phyloP scores from a whole-genome alignment of 2,329 filamentous ascomycete species.

The Magnaporthales sp. region DNA sequence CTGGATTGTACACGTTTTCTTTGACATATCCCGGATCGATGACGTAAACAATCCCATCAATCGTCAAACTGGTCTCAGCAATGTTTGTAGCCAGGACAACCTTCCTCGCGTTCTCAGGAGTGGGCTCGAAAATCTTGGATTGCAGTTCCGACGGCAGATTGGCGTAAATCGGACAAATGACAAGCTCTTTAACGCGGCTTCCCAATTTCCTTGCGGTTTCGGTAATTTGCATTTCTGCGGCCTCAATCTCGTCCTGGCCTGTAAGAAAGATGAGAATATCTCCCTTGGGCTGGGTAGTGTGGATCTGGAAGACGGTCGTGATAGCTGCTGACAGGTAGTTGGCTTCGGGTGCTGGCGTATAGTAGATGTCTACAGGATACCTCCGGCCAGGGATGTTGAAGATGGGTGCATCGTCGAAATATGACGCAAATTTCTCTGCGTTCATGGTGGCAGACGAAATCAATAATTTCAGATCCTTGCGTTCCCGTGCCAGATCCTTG shows the following conservation, averaged over 20 bases:
- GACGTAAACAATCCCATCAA: constrained; percentile 92
- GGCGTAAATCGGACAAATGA: constrained; percentile 90
- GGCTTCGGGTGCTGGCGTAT: constrained; percentile 81
- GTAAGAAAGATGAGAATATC: constrained; percentile 94
- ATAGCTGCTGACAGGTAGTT: constrained; percentile 90
- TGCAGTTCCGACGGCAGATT: constrained; percentile 88
- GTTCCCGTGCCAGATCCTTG: constrained; percentile 76
- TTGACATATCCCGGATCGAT: constrained; percentile 95
- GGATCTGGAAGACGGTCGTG: constrained; percentile 91
- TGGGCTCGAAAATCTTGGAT: constrained; percentile 89
- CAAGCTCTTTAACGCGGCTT: constrained; percentile 72
- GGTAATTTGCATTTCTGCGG: constrained; percentile 72
- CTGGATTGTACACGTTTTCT: constrained; percentile 86
- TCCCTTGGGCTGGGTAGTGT: constrained; percentile 73
- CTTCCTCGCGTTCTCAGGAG: constrained; percentile 75
- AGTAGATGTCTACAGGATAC: constrained; percentile 87
- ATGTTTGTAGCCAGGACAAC: constrained; percentile 95
- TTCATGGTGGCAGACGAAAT: constrained; percentile 95
- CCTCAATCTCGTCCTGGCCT: constrained; percentile 92
- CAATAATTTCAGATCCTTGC: constrained; percentile 80
- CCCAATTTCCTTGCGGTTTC: constrained; percentile 85
- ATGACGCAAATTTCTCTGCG: constrained; percentile 81
- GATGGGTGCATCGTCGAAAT: constrained; percentile 87
- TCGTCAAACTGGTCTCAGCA: constrained; percentile 89
- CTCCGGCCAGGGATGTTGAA: constrained; percentile 88